Evolutionary conservation across 305 asterid species (phyloP).

Genomic region (Solanum hybrid): DNA sequence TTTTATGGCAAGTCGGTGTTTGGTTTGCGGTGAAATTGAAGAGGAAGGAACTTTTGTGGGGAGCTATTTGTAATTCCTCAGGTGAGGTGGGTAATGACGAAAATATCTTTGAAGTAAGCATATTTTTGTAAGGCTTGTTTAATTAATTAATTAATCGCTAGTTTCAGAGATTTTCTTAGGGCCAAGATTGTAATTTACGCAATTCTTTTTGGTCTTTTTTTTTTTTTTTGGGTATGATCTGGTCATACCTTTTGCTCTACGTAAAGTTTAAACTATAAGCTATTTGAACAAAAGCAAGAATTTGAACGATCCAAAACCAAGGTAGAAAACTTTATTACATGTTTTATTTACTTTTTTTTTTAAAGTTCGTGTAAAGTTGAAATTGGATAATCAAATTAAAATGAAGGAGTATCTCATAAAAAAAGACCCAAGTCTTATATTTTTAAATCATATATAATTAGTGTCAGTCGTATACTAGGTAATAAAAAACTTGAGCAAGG

Average conservation of each 20-base stretch:
- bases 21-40: background rate
- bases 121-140: background rate
- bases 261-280: background rate
- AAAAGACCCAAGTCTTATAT: rapidly evolving
- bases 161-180: background rate
- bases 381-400: background rate
- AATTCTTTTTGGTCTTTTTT: background rate
- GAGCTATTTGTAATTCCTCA: background rate
- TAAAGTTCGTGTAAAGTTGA: background rate
- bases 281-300: background rate
- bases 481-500: background rate
- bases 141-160: background rate
- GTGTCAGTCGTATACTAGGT: too few species aligned
- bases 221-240: background rate
- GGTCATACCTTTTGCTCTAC: background rate
- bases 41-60: background rate
- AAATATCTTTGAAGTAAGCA: background rate
- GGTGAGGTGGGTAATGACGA: background rate
- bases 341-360: background rate
- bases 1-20: constrained; percentile 8
- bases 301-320: background rate
- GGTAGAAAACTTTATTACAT: background rate
- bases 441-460: background rate
- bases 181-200: background rate
- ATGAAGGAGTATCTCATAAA: background rate